A percentile compares a stretch with the other conserved stretches of the same genome.
These are phyloP conservation scores for Eucalyptus curtisii DNA, from an alignment of 345 rosid species.

Conservation along the genomic window DNA sequence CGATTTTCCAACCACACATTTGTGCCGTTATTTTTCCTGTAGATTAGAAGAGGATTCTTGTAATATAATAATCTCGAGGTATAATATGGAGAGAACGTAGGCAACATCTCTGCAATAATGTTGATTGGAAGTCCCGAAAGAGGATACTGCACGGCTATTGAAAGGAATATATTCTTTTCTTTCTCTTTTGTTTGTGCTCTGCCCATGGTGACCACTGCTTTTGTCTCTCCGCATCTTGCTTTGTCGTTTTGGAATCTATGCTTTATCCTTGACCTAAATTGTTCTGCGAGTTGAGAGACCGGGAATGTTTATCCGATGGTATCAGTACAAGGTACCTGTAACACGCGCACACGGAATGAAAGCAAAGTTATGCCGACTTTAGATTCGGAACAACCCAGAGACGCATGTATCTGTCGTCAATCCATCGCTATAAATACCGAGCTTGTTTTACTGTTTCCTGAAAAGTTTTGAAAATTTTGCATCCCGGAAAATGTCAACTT, in stretches of 20 bases:
- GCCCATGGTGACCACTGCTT: background rate
- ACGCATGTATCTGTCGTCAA: background rate
- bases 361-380: background rate
- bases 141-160: background rate
- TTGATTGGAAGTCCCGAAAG: background rate
- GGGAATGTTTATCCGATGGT: background rate
- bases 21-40: background rate
- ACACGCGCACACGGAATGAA: background rate
- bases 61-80: background rate
- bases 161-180: background rate
- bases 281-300: background rate
- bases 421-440: background rate
- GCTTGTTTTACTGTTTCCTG: background rate
- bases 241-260: background rate
- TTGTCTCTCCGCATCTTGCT: background rate
- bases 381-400: background rate
- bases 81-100: background rate
- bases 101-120: background rate
- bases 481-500: constrained; percentile 22
- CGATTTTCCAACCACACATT: background rate
- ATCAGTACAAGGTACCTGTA: background rate
- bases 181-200: background rate
- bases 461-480: background rate
- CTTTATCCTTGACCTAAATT: background rate
- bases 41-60: background rate